Conservation (phyloP, 176 grass and related monocot species). For the Aegilops longissima region DNA sequence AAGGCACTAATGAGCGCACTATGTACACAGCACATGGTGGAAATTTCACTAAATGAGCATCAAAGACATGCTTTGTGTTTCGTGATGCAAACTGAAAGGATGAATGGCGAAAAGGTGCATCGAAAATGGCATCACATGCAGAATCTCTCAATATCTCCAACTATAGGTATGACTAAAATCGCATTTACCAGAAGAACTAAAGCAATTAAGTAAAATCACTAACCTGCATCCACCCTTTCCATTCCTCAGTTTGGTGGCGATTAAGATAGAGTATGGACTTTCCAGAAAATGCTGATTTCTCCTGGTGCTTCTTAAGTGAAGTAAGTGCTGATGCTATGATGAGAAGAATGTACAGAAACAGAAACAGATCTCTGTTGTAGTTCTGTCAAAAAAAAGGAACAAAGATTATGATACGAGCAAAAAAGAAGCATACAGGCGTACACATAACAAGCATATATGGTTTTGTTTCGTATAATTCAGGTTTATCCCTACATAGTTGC, state of each 20-base stretch:
- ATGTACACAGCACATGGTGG: not conserved
- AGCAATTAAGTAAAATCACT: constrained; percentile 21
- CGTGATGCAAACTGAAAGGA: not conserved
- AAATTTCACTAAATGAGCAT: constrained; percentile 18
- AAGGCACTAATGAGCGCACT: not conserved
- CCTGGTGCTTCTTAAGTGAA: constrained; percentile 77
- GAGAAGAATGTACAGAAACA: constrained; percentile 77
- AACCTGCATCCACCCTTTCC: constrained; percentile 94
- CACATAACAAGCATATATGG: not conserved
- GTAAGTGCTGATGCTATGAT: constrained; percentile 64
- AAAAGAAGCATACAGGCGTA: not conserved
- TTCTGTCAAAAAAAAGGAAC: constrained; percentile 47
- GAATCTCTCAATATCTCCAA: not conserved
- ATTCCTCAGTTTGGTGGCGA: constrained; percentile 83
- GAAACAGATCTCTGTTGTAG: constrained; percentile 71
- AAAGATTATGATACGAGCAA: constrained; percentile 28
- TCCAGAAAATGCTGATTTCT: constrained; percentile 73
- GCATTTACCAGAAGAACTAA: not conserved
- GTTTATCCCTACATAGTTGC: not conserved
- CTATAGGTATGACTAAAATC: not conserved
- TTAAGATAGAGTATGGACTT: constrained; percentile 79
- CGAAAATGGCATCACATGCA: not conserved
- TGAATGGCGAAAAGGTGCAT: not conserved
- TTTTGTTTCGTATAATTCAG: not conserved
- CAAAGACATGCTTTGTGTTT: constrained; percentile 6